Conservation (phyloP, 345 rosid species). For the Gossypium anomalum region DNA sequence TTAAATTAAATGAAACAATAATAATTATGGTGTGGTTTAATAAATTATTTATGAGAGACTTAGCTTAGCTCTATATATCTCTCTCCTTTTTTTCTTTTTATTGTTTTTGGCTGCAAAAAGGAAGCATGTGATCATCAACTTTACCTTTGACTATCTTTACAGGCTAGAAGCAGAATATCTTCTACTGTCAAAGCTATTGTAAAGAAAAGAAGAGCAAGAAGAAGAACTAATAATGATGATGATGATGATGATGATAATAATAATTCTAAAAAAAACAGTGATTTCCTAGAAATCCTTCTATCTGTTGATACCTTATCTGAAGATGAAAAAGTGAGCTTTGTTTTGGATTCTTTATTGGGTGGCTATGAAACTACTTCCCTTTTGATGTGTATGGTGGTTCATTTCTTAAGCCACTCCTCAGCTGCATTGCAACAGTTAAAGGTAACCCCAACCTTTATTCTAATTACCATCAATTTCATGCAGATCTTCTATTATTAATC, state of each 20-base stretch:
- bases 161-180: constrained; percentile 54
- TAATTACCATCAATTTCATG: background rate
- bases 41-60: background rate
- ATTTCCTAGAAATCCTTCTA: constrained; percentile 44
- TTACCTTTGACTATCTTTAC: constrained; percentile 36
- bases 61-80: background rate
- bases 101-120: constrained; percentile 21
- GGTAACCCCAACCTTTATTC: constrained; percentile 21
- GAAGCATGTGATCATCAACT: constrained; percentile 31
- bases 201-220: constrained; percentile 31
- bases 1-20: background rate
- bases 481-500: background rate
- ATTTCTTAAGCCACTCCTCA: constrained; percentile 38
- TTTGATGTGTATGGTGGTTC: constrained; percentile 42
- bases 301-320: constrained; percentile 47
- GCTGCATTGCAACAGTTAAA: constrained; percentile 34
- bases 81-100: background rate
- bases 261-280: constrained; percentile 16
- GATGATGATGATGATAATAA: background rate
- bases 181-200: constrained; percentile 48
- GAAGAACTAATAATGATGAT: constrained; percentile 4
- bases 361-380: constrained; percentile 60
- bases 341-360: constrained; percentile 52
- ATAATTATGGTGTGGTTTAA: background rate
- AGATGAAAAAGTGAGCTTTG: constrained; percentile 53